Evolutionary conservation across 2,329 filamentous ascomycete species (phyloP), one percentile per base, ranked within the genome.

Genomic region (Pseudocercospora cruenta): DNA sequence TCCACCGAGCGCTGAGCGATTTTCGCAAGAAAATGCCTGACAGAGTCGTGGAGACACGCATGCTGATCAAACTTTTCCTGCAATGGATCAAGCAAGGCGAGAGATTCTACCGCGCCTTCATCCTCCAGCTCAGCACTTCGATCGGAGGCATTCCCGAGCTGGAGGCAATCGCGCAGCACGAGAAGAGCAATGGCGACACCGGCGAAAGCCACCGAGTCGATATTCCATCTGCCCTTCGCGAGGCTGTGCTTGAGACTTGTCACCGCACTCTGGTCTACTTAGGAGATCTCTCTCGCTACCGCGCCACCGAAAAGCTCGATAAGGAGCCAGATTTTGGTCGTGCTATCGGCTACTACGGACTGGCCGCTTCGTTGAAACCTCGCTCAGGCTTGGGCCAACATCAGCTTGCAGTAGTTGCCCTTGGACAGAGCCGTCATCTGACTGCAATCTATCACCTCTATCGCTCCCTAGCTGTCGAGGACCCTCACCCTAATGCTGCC

Each of bases 391-490:
- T 89, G 69, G 91, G 93, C 16, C 91, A 96, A 75, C 94, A 99
- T 74, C 95, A 98, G 78, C 88, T 95, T 77, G 94, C 92, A 39
- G 91, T 98, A 39, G 90, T 98, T 66, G 90, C 91, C 66, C 86
- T 92, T 57, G 89, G 91, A 61, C 88, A 94, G 72, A 87, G 86
- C 65, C 90, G 94, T 71, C 91, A 96, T 76, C 86, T 98, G 59
- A 88, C 93, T 67, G 90, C 93, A 9, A 90, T 96, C 31, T 98
- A 97, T 78, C 89, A 97, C 78, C 87, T 98, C 47, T 95, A 97
- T 76, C 90, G 94, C 69, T 90, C 94, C 16, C 85, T 95, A 71
- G 89, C 89, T 8, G 89, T 92, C 33, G 84, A 88, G 60, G 84
- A 89, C 47, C 92, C 93, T 4, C 90, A 95, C 74, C 90, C 90